Evolutionary conservation across 2,329 filamentous ascomycete genomes (phyloP).

Genomic region (Talaromyces albobiverticillius): DNA sequence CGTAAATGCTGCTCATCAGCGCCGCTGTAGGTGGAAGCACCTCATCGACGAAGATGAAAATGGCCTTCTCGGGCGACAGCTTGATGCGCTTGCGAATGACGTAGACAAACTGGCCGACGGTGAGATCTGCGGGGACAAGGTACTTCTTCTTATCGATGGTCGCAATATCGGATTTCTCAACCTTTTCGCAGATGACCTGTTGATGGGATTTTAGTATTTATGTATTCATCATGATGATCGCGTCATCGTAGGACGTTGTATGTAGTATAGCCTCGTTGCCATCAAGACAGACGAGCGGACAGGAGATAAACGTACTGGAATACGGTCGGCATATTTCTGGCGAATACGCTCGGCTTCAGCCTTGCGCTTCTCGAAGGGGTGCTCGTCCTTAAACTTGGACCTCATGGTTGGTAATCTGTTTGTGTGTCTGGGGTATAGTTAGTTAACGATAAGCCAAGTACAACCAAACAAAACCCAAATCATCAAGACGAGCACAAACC

Average conservation of each 20-base stretch:
- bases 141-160: conserved; percentile 99
- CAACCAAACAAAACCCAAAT: no score
- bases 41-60: conserved; percentile 99
- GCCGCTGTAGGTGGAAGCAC: conserved; percentile 94
- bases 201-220: conserved; percentile 21
- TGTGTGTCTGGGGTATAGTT: not conserved
- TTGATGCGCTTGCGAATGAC: conserved; percentile 99
- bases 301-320: conserved; percentile 69
- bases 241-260: no score
- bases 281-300: not conserved
- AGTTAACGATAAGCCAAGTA: conserved; percentile 1
- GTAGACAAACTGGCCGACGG: conserved; percentile 99
- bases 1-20: conserved; percentile 99
- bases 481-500: not conserved
- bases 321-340: conserved; percentile 97
- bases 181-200: conserved; percentile 98
- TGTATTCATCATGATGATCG: no score
- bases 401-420: conserved; percentile 64
- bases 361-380: conserved; percentile 99
- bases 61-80: conserved; percentile 98
- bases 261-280: not conserved
- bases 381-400: conserved; percentile 99
- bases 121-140: conserved; percentile 93
- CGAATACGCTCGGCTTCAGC: conserved; percentile 98
- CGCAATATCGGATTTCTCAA: conserved; percentile 98